These are phyloP conservation scores for Ceratocystis variospora DNA, from an alignment of 2,329 filamentous ascomycete species.

Conservation along the genomic window DNA sequence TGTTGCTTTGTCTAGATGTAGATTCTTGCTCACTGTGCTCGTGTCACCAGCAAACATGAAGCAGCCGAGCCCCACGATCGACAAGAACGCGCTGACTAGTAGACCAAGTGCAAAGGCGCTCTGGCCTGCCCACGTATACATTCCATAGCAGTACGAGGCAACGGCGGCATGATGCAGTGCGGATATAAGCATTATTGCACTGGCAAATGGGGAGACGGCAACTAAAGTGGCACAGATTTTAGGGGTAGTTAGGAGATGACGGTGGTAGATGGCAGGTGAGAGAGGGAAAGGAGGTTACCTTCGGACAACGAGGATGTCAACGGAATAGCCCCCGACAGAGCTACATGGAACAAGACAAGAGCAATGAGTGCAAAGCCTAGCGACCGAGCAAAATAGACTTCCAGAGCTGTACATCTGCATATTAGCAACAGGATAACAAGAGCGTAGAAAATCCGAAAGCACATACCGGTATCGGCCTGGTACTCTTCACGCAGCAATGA, in stretches of 20 bases:
- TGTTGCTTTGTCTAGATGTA: conserved; percentile 29
- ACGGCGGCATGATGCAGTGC: conserved; percentile 49
- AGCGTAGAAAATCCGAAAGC: neutral
- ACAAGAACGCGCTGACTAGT: conserved; percentile 42
- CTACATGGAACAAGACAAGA: conserved; percentile 48
- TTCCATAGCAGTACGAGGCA: conserved; percentile 55
- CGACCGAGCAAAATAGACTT: conserved; percentile 59
- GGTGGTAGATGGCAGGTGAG: conserved; percentile 16
- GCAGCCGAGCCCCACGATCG: conserved; percentile 36
- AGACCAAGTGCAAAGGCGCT: conserved; percentile 48
- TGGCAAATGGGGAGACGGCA: conserved; percentile 45
- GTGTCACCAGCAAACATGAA: conserved; percentile 30
- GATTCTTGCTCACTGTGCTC: conserved; percentile 28
- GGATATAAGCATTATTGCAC: conserved; percentile 52
- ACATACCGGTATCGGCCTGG: conserved; percentile 26
- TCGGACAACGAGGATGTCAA: conserved; percentile 37
- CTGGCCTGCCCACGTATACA: conserved; percentile 44
- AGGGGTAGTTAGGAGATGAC: neutral
- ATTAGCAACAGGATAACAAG: too few relatives aligned
- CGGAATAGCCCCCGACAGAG: conserved; percentile 58
- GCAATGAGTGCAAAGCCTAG: conserved; percentile 54
- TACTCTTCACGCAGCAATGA: conserved; percentile 30
- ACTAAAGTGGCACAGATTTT: conserved; percentile 19
- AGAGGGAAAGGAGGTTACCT: conserved; percentile 22
- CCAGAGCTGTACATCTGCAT: conserved; percentile 35